Evolutionary conservation across 768 basidiomycete species (phyloP), one percentile per base, ranked within the genome.

Genomic region (Pisolithus tinctorius): DNA sequence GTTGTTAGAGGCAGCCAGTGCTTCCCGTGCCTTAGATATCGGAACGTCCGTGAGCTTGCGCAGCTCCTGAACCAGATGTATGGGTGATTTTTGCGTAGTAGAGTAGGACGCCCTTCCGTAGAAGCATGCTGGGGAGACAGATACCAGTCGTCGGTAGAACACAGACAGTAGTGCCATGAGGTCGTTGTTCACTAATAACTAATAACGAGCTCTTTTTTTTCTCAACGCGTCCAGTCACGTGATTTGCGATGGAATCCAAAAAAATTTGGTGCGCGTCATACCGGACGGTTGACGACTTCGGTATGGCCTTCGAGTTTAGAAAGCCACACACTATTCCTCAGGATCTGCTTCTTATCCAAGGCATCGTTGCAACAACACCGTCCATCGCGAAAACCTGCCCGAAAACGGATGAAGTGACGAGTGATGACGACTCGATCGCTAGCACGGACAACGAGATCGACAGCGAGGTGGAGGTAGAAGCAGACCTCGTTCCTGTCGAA

Each of bases 11-110:
- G 83, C 81, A 47, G 68, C 64, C 48, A 98, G 85, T 2, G 95
- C 94, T 65, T 94, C 88, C 36, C 86, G 82, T 29, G 94, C 95
- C 71, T 93, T 92, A 42, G 78, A 74, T 57, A 97, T 82, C 7
- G 93, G 89, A 45, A 93, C 88, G 45, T 84, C 82, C 42, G 79
- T 86, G 59, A 77, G 75, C 67, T 88, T 89, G 56, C 95, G 82
- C 39, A 98, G 79, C 66, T 92, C 82, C 1, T 88, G 87, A 56
- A 98, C 84, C 50, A 94, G 82, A 49, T 84, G 81, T 30, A 91
- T 64, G 11, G 87, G 77, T 0, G 84, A 74, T 62, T 85, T 90
- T 49, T 69, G 58, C 20, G 62, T 50, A 4, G 82, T 78, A 14
- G 85, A 83, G 65, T 86, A 87, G 54, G 63, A 29, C 30, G 36